Percentiles rank a stretch among this genome's conserved stretches.
phyloP scores from a whole-genome alignment of 495 filamentous ascomycete genomes.

The Lophiotrema nucula region DNA sequence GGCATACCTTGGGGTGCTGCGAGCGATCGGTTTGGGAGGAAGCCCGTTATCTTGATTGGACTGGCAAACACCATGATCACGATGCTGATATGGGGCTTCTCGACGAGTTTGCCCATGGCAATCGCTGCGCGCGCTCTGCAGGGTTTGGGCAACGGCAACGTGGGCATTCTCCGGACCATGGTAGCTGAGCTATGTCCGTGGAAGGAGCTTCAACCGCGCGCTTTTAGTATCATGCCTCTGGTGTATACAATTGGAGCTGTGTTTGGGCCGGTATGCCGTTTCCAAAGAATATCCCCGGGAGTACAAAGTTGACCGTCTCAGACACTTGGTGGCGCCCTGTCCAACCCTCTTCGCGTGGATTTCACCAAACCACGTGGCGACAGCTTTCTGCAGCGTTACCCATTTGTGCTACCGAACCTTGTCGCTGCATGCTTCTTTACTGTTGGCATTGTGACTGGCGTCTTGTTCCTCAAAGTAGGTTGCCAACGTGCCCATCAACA shows the following conservation, averaged over 20 bases:
- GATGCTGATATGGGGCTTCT: conserved; percentile 75
- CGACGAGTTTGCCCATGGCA: conserved; percentile 67
- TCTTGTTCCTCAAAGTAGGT: conserved; percentile 62
- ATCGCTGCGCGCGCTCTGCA: conserved; percentile 65
- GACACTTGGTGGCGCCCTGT: conserved; percentile 78
- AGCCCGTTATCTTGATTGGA: conserved; percentile 69
- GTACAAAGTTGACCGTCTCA: too few relatives aligned
- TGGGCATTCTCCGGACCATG: conserved; percentile 68
- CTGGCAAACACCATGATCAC: conserved; percentile 70
- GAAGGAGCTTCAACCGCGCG: conserved; percentile 75
- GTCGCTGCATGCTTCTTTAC: conserved; percentile 69
- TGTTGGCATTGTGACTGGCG: conserved; percentile 66
- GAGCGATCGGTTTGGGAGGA: conserved; percentile 71
- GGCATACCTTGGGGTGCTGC: conserved; percentile 77
- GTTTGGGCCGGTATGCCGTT: too few relatives aligned
- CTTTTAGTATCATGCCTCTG: conserved; percentile 82
- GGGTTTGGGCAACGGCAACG: conserved; percentile 67
- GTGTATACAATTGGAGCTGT: conserved; percentile 76
- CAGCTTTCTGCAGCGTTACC: conserved; percentile 67
- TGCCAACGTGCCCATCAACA: background rate
- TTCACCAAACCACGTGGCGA: conserved; percentile 65
- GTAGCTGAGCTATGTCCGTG: conserved; percentile 77
- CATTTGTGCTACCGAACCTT: conserved; percentile 81
- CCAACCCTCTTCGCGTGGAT: conserved; percentile 69
- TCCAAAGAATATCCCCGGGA: too few relatives aligned